Conservation (phyloP, 176 grass and related monocot genomes). For the Dactylis glomerata region DNA sequence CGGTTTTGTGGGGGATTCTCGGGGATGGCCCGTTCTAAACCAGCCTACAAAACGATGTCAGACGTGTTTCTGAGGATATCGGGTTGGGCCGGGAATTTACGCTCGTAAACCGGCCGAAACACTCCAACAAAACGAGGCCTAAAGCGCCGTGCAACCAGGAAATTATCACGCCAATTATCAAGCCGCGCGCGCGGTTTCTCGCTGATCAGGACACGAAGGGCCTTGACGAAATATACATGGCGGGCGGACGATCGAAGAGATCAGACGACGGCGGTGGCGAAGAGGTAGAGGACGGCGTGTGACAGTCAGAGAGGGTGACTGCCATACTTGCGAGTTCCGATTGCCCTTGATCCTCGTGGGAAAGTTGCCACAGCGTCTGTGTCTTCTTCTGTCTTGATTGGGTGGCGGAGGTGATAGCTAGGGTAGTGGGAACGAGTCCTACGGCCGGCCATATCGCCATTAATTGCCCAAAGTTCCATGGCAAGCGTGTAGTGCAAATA, state of each 20-base stretch:
- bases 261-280: neutral
- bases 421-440: neutral
- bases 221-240: neutral
- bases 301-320: no score
- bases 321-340: neutral
- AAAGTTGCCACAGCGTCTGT: neutral
- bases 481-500: neutral
- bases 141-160: neutral
- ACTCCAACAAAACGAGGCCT: no score
- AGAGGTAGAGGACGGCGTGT: neutral
- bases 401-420: neutral
- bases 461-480: neutral
- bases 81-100: no score
- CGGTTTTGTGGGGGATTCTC: no score
- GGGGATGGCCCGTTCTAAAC: no score
- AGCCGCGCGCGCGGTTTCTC: neutral
- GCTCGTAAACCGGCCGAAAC: no score
- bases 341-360: neutral
- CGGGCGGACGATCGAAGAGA: neutral
- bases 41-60: no score
- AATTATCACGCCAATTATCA: neutral
- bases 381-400: neutral
- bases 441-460: neutral
- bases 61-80: no score
- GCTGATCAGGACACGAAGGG: neutral